Conservation (phyloP, 306 rosid genomes). For the Alnus rubra region DNA sequence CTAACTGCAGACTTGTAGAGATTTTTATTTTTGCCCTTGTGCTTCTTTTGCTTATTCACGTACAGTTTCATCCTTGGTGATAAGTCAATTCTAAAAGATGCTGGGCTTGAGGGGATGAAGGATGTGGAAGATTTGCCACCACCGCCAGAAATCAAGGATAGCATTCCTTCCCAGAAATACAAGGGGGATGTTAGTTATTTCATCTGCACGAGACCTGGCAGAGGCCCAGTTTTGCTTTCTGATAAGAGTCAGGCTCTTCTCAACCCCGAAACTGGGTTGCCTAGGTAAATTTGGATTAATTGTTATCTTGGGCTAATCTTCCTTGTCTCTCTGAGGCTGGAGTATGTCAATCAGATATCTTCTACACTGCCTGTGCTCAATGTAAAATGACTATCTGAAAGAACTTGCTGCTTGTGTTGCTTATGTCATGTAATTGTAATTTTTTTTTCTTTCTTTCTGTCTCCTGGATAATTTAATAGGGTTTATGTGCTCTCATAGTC, state of each 20-base stretch:
- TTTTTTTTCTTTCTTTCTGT: too few relatives aligned
- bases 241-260: conserved; percentile 76
- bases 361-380: too few relatives aligned
- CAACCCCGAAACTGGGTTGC: conserved; percentile 73
- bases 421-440: too few relatives aligned
- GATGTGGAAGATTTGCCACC: conserved; percentile 73
- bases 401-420: too few relatives aligned
- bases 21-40: conserved; percentile 9
- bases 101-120: conserved; percentile 55
- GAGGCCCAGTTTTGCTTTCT: conserved; percentile 83
- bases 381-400: too few relatives aligned
- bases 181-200: conserved; percentile 88
- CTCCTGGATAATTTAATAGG: too few relatives aligned
- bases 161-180: conserved; percentile 64
- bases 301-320: conserved; percentile 21
- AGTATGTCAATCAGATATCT: too few relatives aligned
- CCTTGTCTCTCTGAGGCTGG: too few relatives aligned
- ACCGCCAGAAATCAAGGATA: conserved; percentile 76
- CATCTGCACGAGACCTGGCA: conserved; percentile 94
- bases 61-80: conserved; percentile 81
- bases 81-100: conserved; percentile 79
- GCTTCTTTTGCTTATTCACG: conserved; percentile 2
- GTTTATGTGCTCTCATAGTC: too few relatives aligned
- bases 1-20: conserved; percentile 14
- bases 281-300: conserved; percentile 44